Base-by-base conservation (phyloP, 345 rosid species). In the Lepidium didymum region DNA sequence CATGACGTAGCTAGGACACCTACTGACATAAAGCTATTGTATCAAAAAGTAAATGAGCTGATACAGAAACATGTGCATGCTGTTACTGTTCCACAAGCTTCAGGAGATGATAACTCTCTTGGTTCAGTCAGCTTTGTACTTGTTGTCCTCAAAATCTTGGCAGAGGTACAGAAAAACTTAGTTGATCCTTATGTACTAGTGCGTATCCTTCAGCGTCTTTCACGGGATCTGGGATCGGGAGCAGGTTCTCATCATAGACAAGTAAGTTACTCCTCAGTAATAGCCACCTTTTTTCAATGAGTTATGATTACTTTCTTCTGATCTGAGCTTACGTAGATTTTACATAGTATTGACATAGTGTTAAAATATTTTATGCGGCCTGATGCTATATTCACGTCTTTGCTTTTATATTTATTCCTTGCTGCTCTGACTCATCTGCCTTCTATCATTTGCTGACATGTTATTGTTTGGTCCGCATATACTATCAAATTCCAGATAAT, bases 181-280 rank as follows among this genome's bases (percentile, higher is more conserved):
- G 63, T 87, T 66, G 99, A 94, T 50, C 93, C 99, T 68, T 34
- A 36, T 74, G 77, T 78, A 62, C 81, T 94, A 83, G 87, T 81
- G 62, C 88, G 83, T 67, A 86, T 94, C 72, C 86, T 94, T 74
- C 96, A 91, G 81, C 90, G 90, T 35, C 76, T 94, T 60, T 85
- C 86, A 18, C 91, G 95, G 61, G 97, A 94, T 80, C 84, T 91
- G 87, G 93, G 92, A 78, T 84, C 84, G 29, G 80, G 94, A 54
- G 77, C 75, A 2, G 84, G 89, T 66, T 87, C 96, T 62, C 86
- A 91, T 77, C 46, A 77, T 76, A 94, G 82, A 89, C 99, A 88
- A 81, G 99, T 94, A 84, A 64, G 89, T 33, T 52, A 68, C 52
- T 67, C 68, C 21, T 66, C 44, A 50, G 29, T 33, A 29, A 36